These are phyloP conservation scores for Pseudogymnoascus sp. DNA, from an alignment of 2,329 filamentous ascomycete genomes.

Conservation along the genomic window DNA sequence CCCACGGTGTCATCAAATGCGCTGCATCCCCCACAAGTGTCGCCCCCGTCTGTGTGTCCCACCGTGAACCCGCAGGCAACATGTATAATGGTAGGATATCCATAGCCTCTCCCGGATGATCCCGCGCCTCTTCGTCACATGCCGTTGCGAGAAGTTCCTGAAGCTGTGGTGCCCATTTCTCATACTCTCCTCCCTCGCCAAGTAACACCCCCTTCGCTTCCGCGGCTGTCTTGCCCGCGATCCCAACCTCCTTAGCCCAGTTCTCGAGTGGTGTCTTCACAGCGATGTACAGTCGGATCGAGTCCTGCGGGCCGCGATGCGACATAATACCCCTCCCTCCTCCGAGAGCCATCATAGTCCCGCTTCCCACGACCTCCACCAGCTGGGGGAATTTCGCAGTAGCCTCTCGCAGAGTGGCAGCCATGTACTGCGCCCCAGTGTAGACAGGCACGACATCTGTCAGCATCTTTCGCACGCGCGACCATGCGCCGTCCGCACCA, in stretches of 20 bases:
- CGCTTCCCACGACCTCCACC: constrained; percentile 22
- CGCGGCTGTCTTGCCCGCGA: constrained; percentile 13
- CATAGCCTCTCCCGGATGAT: constrained; percentile 14
- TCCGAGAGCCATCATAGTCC: constrained; percentile 24
- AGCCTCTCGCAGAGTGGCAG: constrained; percentile 24
- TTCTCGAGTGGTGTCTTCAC: constrained; percentile 24
- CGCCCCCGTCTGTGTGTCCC: constrained; percentile 27
- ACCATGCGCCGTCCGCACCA: constrained; percentile 37
- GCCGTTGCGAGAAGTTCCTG: constrained; percentile 23
- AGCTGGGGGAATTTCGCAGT: constrained; percentile 22
- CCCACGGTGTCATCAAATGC: constrained; percentile 40
- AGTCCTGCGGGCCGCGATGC: constrained; percentile 23
- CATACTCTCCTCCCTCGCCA: constrained; percentile 19
- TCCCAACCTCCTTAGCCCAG: constrained; percentile 14
- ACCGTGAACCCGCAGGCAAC: constrained; percentile 17
- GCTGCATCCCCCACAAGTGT: constrained; percentile 45
- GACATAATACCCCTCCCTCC: constrained; percentile 24
- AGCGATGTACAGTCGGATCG: constrained; percentile 21
- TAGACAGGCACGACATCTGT: constrained; percentile 31
- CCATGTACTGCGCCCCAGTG: constrained; percentile 32
- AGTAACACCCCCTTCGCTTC: constrained; percentile 22
- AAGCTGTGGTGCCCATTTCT: constrained; percentile 24
- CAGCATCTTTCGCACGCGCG: constrained; percentile 29
- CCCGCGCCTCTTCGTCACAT: constrained; percentile 21
- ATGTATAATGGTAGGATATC: constrained; percentile 21